Evolutionary conservation across 225 moss, liverwort and hornwort genomes (phyloP), one percentile per base, ranked within the genome.

Genomic region (Ulota crispa): DNA sequence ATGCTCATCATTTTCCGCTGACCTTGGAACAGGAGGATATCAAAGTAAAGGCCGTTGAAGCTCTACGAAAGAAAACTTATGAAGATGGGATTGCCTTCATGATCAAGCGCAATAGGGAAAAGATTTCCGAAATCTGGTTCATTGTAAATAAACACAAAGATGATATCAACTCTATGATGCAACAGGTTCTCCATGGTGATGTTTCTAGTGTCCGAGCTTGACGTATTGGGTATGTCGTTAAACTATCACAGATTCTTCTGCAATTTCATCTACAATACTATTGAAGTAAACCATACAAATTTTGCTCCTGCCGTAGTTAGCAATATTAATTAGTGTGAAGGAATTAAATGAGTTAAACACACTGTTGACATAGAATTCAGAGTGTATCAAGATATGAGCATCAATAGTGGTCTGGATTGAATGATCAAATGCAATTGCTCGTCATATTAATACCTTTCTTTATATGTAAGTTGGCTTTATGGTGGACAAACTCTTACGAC

Each of bases 41-140:
- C 36, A 91, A 87, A 89, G 79, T 77, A 7, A 91, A 91, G 73
- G 87, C 79, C 21, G 83, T 89, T 67, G 91, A 91, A 81, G 85
- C 79, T 43, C 50, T 91, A 61, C 83, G 87, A 55, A 71, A 76
- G 73, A 82, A 37, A 57, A 91, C 85, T 0, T 85, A 66, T 15
- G 85, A 87, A 32, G 84, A 87, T 0, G 89, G 89, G 19, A 78
- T 87, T 26, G 79, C 64, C 32, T 89, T 76, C 55, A 82, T 83
- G 85, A 85, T 87, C 70, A 67, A 83, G 30, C 87, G 89, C 57
- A 91, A 91, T 11, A 72, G 91, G 18, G 91, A 91, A 63, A 88
- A 88, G 42, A 32, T 83, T 9, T 85, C 86, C 1, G 91, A 91
- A 81, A 91, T 89, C 6, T 89, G 87, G 91, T 91, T 79, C 26